Base-by-base conservation (phyloP, 495 filamentous ascomycete species). In the Entonaema liquescens region DNA sequence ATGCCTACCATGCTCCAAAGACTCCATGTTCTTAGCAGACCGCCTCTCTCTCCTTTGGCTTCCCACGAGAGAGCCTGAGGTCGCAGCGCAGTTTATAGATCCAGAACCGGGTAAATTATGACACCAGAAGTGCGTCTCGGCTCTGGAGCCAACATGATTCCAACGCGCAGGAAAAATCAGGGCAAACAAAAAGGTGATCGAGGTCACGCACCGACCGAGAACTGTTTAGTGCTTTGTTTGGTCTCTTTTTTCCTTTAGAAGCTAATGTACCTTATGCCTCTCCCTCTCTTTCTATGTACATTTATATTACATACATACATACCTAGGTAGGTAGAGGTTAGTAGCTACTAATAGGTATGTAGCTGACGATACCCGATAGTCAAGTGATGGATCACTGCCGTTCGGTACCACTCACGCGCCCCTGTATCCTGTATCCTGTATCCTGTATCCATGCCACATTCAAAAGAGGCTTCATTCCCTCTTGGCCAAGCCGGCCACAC, bases 51-150 rank as follows among this genome's bases (percentile, higher is more conserved):
- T 72, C 59, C 54, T 57, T 68, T 42, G 40, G 42, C 59, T 68
- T 60, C 65, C 33, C 60, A 50, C 49, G 44, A 59, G 50, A 62
- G 57, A 65, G 55, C 50, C 19, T 23, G 42, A 23, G 19, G 70
- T 73, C 58, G 25, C 61, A 73, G 40, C 65, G 70, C 70, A 68
- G 9, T 23, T 67, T 36, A 56, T 28, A 65, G 55, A 73, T 73
- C 60, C 70, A 68, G 61, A 60, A 13, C 62, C 70, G 70, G 70
- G 50, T 73, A 68, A 73, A 73, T 73, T 58, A 55, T 68, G 62
- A 59, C 59, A 68, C 70, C 62, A 68, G 60, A 28, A 47, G 31
- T 28, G 38, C 65, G 40, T 65, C 65, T 65, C 60, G 56, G 50
- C 28, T 38, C 50, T 56, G 47, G 44, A 52, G 54, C 59, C 54